Percentiles rank a stretch among this genome's conserved stretches.
These are phyloP conservation scores for Mucor piriformis DNA, from an alignment of 371 early-diverging fungal species.

Conservation along the genomic window DNA sequence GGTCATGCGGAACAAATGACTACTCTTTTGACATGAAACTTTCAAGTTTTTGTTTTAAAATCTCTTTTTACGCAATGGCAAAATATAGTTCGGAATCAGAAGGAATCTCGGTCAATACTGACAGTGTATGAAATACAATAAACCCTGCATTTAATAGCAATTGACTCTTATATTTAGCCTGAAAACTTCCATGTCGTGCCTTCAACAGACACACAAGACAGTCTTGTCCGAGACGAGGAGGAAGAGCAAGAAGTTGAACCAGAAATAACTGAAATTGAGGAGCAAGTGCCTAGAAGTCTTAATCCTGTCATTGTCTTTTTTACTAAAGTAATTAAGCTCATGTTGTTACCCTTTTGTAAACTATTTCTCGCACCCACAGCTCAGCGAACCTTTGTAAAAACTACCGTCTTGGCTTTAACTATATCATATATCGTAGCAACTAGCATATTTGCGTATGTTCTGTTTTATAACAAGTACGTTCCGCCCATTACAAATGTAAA, in stretches of 20 bases:
- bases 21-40: too few relatives aligned
- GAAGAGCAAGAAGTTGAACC: not conserved
- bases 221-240: not conserved
- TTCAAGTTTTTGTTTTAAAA: too few relatives aligned
- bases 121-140: constrained; percentile 2
- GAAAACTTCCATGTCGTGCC: constrained; percentile 23
- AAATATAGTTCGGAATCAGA: constrained; percentile 14
- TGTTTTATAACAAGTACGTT: constrained; percentile 48
- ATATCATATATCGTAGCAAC: constrained; percentile 44
- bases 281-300: not conserved
- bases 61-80: too few relatives aligned
- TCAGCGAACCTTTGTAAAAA: constrained; percentile 43
- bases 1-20: too few relatives aligned
- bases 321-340: constrained; percentile 1
- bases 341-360: constrained; percentile 14
- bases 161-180: constrained; percentile 3
- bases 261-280: not conserved
- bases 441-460: constrained; percentile 43
- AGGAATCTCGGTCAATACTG: constrained; percentile 10
- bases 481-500: constrained; percentile 49
- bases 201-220: constrained; percentile 8
- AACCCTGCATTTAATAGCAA: not conserved
- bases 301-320: constrained; percentile 7
- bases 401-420: constrained; percentile 25
- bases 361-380: constrained; percentile 39